Percentiles rank a stretch among this genome's conserved stretches.
These are phyloP conservation scores for Fusarium sp. DNA, from an alignment of 2,329 filamentous ascomycete species.

Conservation along the genomic window DNA sequence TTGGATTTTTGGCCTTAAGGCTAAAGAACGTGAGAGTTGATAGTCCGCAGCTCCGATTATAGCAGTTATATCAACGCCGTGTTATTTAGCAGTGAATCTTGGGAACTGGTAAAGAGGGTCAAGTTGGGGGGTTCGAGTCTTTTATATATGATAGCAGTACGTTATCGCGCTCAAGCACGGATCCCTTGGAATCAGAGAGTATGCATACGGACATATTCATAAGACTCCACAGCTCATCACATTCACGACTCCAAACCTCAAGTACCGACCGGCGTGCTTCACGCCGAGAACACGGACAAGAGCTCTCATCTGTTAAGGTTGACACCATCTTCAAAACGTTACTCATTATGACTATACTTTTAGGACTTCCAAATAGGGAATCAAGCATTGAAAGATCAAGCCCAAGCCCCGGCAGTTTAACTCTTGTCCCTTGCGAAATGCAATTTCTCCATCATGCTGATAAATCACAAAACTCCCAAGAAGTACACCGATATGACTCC, in stretches of 20 bases:
- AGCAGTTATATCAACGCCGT: neutral
- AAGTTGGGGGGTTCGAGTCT: constrained; percentile 18
- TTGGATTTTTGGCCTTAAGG: neutral
- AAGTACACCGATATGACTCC: constrained; percentile 19
- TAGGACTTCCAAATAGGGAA: constrained; percentile 5
- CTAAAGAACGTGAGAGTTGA: neutral
- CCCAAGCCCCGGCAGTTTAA: neutral
- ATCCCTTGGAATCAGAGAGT: constrained; percentile 16
- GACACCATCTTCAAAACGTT: constrained; percentile 20
- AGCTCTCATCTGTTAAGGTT: constrained; percentile 13
- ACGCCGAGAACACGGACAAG: constrained; percentile 32
- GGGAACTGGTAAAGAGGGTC: neutral
- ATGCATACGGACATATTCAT: constrained; percentile 14
- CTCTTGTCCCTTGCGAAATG: neutral
- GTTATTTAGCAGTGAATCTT: constrained; percentile 6
- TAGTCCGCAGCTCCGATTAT: neutral
- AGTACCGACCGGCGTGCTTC: constrained; percentile 25
- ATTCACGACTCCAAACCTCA: constrained; percentile 26
- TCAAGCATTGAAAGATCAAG: neutral
- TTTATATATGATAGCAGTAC: constrained; percentile 32
- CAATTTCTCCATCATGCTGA: constrained; percentile 17
- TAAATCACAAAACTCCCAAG: constrained; percentile 15
- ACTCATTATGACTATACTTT: constrained; percentile 29
- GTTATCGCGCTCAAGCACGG: constrained; percentile 2
- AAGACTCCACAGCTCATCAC: constrained; percentile 26